Percentiles rank a stretch among this genome's conserved stretches.
These are phyloP conservation scores for Peniophora sp. DNA, from an alignment of 1,284 basidiomycete species.

Conservation along the genomic window DNA sequence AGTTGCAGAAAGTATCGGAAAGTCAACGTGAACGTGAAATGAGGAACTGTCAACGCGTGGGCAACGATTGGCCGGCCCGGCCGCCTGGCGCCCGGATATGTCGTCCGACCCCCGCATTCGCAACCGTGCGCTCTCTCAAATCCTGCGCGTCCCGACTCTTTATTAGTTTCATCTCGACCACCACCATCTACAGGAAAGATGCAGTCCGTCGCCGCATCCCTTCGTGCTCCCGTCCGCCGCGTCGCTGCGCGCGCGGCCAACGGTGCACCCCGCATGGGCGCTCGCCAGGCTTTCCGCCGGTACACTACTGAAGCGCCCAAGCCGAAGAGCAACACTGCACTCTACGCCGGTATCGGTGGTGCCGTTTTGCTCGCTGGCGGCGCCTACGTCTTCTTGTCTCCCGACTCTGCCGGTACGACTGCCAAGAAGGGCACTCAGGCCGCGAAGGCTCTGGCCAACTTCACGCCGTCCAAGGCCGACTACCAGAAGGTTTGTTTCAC, in stretches of 20 bases:
- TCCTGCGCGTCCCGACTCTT: not conserved
- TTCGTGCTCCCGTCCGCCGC: conserved; percentile 39
- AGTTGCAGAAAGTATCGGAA: too few relatives aligned
- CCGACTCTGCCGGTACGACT: conserved; percentile 39
- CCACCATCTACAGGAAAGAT: conserved; percentile 23
- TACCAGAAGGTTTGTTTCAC: conserved; percentile 68
- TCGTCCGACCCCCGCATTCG: not conserved
- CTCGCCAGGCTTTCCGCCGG: conserved; percentile 35
- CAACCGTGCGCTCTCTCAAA: not conserved
- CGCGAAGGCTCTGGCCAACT: conserved; percentile 55
- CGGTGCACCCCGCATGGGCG: conserved; percentile 19
- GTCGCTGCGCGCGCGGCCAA: conserved; percentile 27
- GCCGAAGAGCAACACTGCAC: conserved; percentile 35
- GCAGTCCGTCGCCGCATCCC: conserved; percentile 33
- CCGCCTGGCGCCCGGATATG: not conserved
- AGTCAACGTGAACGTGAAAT: too few relatives aligned
- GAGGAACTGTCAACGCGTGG: too few relatives aligned
- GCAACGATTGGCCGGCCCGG: too few relatives aligned
- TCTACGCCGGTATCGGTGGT: conserved; percentile 51
- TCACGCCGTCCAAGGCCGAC: conserved; percentile 67
- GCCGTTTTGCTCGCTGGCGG: conserved; percentile 36
- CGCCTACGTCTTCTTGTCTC: conserved; percentile 42
- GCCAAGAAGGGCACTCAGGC: conserved; percentile 52
- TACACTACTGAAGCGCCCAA: conserved; percentile 50
- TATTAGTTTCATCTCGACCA: conserved; percentile 3